Conservation (phyloP, 768 basidiomycete genomes). For the Rickenella mellea region DNA sequence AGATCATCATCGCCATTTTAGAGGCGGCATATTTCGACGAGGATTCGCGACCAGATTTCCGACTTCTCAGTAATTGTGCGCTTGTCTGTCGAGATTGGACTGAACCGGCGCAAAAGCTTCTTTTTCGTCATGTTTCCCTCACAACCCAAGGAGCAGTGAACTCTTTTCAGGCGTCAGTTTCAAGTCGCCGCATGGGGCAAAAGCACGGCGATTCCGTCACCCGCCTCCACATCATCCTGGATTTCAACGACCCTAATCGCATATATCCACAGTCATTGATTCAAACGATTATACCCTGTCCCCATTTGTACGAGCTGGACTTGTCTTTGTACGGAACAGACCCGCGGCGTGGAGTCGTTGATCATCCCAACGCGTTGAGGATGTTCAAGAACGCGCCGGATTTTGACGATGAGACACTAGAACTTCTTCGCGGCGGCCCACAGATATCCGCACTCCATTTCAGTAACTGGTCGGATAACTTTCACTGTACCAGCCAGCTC, state of each 20-base stretch:
- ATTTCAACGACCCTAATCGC: slow-evolving; percentile 56
- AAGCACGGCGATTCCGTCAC: slow-evolving; percentile 44
- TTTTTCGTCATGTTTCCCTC: slow-evolving; percentile 51
- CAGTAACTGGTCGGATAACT: slow-evolving; percentile 64
- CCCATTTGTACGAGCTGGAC: slow-evolving; percentile 44
- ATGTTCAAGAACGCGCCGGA: slow-evolving; percentile 42
- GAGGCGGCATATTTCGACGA: slow-evolving; percentile 41
- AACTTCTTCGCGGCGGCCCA: slow-evolving; percentile 46
- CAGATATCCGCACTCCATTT: slow-evolving; percentile 40
- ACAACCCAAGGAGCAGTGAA: slow-evolving; percentile 42
- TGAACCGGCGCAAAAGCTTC: slow-evolving; percentile 47
- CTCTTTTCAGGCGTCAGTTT: slow-evolving; percentile 44
- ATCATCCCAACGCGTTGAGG: slow-evolving; percentile 31
- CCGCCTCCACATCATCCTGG: slow-evolving; percentile 46
- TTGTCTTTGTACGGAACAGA: slow-evolving; percentile 57
- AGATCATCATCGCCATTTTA: slow-evolving; percentile 54
- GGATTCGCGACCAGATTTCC: slow-evolving; percentile 23
- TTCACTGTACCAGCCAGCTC: slow-evolving; percentile 46
- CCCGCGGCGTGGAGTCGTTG: slow-evolving; percentile 28
- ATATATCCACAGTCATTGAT: slow-evolving; percentile 51
- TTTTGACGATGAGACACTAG: slow-evolving; percentile 43
- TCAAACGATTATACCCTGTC: slow-evolving; percentile 46
- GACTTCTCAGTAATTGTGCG: slow-evolving; percentile 42
- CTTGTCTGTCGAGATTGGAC: slow-evolving; percentile 66
- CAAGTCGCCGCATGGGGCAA: slow-evolving; percentile 37